Conservation (phyloP, 2,329 filamentous ascomycete species). For the Arthroderma uncinatum region DNA sequence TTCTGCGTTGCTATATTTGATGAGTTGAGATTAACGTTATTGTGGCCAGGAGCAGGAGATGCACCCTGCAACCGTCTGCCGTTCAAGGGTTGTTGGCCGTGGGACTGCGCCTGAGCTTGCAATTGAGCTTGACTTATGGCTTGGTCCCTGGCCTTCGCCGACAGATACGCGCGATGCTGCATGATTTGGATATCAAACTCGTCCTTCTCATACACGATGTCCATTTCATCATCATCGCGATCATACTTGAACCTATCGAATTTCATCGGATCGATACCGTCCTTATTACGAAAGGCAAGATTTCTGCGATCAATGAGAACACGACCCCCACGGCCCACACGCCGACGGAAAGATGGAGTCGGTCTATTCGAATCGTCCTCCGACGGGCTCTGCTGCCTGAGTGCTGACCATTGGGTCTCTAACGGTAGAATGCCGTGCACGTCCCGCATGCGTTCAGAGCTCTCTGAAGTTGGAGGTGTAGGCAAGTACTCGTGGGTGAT, state of each 20-base stretch:
- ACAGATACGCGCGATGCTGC: slow-evolving; percentile 44
- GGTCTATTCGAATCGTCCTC: slow-evolving; percentile 32
- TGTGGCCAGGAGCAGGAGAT: slow-evolving; percentile 9
- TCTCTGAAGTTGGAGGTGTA: slow-evolving; percentile 40
- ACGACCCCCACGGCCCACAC: slow-evolving; percentile 72
- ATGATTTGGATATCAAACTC: slow-evolving; percentile 50
- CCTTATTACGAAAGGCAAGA: slow-evolving; percentile 44
- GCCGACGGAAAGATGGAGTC: slow-evolving; percentile 64
- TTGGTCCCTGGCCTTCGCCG: slow-evolving; percentile 31
- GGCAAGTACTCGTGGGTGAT: slow-evolving; percentile 55
- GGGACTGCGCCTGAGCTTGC: slow-evolving; percentile 31
- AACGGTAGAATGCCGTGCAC: slow-evolving; percentile 26
- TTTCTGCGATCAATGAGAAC: slow-evolving; percentile 80
- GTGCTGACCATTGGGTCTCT: slow-evolving; percentile 25
- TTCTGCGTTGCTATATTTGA: slow-evolving; percentile 17
- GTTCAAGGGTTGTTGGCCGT: slow-evolving; percentile 19
- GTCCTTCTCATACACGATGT: slow-evolving; percentile 63
- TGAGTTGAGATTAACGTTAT: slow-evolving; percentile 2
- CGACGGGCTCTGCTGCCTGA: slow-evolving; percentile 31
- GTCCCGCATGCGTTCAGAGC: slow-evolving; percentile 36
- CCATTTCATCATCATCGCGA: slow-evolving; percentile 61
- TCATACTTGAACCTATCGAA: slow-evolving; percentile 78
- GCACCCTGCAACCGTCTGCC: slow-evolving; percentile 29
- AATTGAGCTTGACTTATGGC: slow-evolving; percentile 34
- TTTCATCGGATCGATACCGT: slow-evolving; percentile 38